These are phyloP conservation scores for Dillenia suffruticosa DNA, from an alignment of 164 flowering plant genomes.

Conservation along the genomic window DNA sequence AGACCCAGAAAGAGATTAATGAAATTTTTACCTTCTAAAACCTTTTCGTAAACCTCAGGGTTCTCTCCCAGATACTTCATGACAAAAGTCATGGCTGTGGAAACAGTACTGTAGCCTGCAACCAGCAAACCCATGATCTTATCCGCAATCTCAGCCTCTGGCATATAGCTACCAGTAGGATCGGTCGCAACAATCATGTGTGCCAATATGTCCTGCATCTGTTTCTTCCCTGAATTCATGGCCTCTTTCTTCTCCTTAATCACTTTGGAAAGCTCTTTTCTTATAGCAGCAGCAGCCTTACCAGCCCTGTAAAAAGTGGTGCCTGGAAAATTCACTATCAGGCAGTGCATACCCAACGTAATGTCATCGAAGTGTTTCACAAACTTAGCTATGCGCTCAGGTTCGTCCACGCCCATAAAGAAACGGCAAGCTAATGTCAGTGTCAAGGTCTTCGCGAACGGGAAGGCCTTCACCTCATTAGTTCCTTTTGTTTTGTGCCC, in stretches of 20 bases:
- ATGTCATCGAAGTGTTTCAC: slow-evolving; percentile 19
- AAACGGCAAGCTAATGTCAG: slow-evolving; percentile 22
- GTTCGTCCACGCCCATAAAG: slow-evolving; percentile 27
- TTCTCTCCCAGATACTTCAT: slow-evolving; percentile 36
- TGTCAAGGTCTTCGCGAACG: slow-evolving; percentile 22
- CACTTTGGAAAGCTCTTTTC: slow-evolving; percentile 20
- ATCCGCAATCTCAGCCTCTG: slow-evolving; percentile 35
- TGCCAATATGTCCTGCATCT: slow-evolving; percentile 27
- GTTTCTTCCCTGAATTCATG: slow-evolving; percentile 4
- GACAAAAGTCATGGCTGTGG: slow-evolving; percentile 27
- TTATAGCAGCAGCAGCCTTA: slow-evolving; percentile 19
- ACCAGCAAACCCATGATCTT: slow-evolving; percentile 36
- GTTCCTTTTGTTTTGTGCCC: neutral
- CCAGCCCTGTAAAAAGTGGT: slow-evolving; percentile 22
- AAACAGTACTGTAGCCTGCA: slow-evolving; percentile 31
- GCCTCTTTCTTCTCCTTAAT: slow-evolving; percentile 27
- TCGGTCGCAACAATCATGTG: slow-evolving; percentile 31
- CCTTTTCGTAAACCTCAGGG: slow-evolving; percentile 20
- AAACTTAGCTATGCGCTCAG: slow-evolving; percentile 17
- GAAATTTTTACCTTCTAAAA: slow-evolving; percentile 22
- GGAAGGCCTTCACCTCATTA: slow-evolving; percentile 19
- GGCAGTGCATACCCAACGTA: slow-evolving; percentile 21
- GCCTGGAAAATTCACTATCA: slow-evolving; percentile 32
- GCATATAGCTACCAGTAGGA: slow-evolving; percentile 20
- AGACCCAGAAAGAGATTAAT: too few species aligned